These are phyloP conservation scores for Saccharomyces hybrid DNA, from an alignment of 1,139 yeast species.

Conservation along the genomic window DNA sequence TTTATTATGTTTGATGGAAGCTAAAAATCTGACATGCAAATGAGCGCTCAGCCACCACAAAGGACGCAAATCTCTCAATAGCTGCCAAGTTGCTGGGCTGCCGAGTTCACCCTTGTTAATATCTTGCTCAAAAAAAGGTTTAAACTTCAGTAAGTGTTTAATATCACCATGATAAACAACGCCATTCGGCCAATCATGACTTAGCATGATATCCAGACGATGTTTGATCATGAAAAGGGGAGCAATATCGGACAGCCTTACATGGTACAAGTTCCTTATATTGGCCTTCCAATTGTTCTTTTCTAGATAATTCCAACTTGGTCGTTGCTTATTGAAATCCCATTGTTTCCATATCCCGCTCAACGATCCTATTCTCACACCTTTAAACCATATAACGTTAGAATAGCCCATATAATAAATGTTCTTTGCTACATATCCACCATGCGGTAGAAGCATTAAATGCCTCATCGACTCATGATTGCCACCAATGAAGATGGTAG, in stretches of 20 bases:
- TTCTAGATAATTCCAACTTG: conserved; percentile 17
- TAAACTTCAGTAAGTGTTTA: conserved; percentile 40
- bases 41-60: conserved; percentile 83
- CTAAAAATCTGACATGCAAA: conserved; percentile 69
- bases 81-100: conserved; percentile 56
- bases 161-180: conserved; percentile 61
- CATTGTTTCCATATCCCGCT: conserved; percentile 72
- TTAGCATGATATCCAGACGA: conserved; percentile 41
- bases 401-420: conserved; percentile 80
- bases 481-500: conserved; percentile 86
- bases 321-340: conserved; percentile 36
- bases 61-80: conserved; percentile 54
- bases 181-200: conserved; percentile 95
- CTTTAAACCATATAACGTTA: conserved; percentile 66
- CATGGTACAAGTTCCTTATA: conserved; percentile 64
- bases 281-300: conserved; percentile 33
- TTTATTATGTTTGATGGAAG: conserved; percentile 38
- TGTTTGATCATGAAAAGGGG: conserved; percentile 42
- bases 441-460: conserved; percentile 63
- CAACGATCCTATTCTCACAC: conserved; percentile 68
- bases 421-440: conserved; percentile 93
- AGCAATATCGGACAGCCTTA: conserved; percentile 54
- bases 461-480: conserved; percentile 88
- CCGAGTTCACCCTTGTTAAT: conserved; percentile 59
- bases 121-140: conserved; percentile 65